Evolutionary conservation across 2,329 filamentous ascomycete genomes (phyloP).

Genomic region (Penicillium sp.): DNA sequence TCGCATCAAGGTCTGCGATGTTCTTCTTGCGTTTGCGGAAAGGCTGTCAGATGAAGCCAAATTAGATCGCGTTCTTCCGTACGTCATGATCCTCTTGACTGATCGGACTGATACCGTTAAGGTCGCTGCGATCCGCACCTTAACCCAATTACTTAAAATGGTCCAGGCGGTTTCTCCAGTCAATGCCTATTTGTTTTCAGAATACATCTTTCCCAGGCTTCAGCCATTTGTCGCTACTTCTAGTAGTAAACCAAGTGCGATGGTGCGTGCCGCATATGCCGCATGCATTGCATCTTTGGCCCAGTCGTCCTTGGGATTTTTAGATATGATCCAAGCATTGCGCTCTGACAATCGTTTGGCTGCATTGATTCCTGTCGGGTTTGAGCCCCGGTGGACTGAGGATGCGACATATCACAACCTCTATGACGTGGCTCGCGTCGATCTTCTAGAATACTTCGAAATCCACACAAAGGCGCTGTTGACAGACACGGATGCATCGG

Average conservation of each 20-base stretch:
- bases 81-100: constrained; percentile 76
- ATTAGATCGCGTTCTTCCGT: constrained; percentile 86
- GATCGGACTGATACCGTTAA: constrained; percentile 83
- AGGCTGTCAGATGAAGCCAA: constrained; percentile 92
- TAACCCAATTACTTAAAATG: constrained; percentile 84
- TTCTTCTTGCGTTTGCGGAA: constrained; percentile 88
- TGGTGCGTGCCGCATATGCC: constrained; percentile 88
- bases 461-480: constrained; percentile 84
- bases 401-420: constrained; percentile 72
- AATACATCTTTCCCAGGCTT: constrained; percentile 62
- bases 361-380: constrained; percentile 68
- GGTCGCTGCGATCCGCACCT: constrained; percentile 77
- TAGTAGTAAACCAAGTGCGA: constrained; percentile 58
- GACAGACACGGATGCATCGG: constrained; percentile 80
- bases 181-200: constrained; percentile 66
- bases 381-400: constrained; percentile 70
- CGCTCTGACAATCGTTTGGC: constrained; percentile 79
- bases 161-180: constrained; percentile 81
- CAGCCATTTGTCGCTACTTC: constrained; percentile 57
- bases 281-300: constrained; percentile 88
- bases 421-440: constrained; percentile 81
- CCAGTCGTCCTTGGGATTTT: constrained; percentile 76
- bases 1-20: constrained; percentile 82
- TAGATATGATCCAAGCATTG: constrained; percentile 87
- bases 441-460: constrained; percentile 82